Base-by-base conservation (phyloP, 805 yeast genomes). In the Pichia eremophila region DNA sequence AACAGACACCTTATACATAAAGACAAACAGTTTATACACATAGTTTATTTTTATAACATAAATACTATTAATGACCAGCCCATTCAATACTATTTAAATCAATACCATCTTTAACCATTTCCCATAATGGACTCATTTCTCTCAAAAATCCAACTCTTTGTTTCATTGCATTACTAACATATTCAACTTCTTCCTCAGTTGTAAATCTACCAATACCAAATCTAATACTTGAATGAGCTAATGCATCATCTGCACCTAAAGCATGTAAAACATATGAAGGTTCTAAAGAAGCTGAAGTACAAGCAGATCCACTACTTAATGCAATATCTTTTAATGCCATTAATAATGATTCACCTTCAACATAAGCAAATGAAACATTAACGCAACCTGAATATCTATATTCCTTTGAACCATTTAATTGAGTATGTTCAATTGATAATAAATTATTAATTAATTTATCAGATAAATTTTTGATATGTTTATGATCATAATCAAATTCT, bases 241-340 rank as follows among this genome's bases (percentile, higher is more conserved):
- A 73, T 5, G 97, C 97, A 62, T 93, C 99, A 66, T 91, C 98
- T 15, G 95, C 96, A 47, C 99, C 99, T 43, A 93, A 73, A 0
- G 99, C 98, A 59, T 90, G 95, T 59, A 93, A 75, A 39, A 93
- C 99, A 60, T 93, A 93, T 8, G 96, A 88, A 12, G 99, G 99
- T 67, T 93, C 99, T 61, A 93, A 75, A 4, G 98, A 93, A 0
- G 99, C 97, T 28, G 98, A 91, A 4, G 99, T 93, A 75, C 99
- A 93, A 4, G 99, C 99, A 14, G 97, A 89, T 29, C 99, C 99
- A 1, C 96, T 87, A 52, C 95, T 83, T 55, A 93, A 74, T 0
- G 99, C 99, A 61, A 93, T 88, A 64, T 93, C 99, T 65, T 91
- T 90, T 63, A 93, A 77, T 2, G 98, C 99, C 99, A 93, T 93